These are phyloP conservation scores for Microthyrium microscopicum DNA, from an alignment of 2,329 filamentous ascomycete genomes.

Conservation along the genomic window DNA sequence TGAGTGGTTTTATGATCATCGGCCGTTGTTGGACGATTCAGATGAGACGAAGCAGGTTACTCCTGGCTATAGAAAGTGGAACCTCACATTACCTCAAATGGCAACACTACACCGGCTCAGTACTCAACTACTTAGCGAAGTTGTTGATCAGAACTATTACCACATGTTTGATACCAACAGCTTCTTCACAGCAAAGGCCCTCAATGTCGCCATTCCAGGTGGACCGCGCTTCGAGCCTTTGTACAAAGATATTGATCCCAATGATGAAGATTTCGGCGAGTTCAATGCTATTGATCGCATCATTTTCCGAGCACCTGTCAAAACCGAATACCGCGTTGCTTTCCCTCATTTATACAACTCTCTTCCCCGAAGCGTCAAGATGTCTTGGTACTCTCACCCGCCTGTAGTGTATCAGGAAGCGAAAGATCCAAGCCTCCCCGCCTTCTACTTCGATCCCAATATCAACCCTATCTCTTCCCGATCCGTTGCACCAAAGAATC, in stretches of 20 bases:
- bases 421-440: slow-evolving; percentile 76
- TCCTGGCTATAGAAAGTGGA: slow-evolving; percentile 93
- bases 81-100: slow-evolving; percentile 86
- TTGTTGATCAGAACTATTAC: slow-evolving; percentile 93
- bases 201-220: slow-evolving; percentile 95
- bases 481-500: slow-evolving; percentile 83
- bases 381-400: slow-evolving; percentile 87
- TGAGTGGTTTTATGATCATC: slow-evolving; percentile 96
- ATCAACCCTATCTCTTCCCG: slow-evolving; percentile 96
- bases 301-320: slow-evolving; percentile 88
- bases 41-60: slow-evolving; percentile 92
- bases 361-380: slow-evolving; percentile 78
- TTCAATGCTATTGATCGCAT: slow-evolving; percentile 99
- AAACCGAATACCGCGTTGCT: slow-evolving; percentile 88
- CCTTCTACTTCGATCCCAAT: slow-evolving; percentile 94
- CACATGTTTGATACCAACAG: slow-evolving; percentile 93
- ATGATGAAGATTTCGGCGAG: slow-evolving; percentile 97
- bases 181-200: slow-evolving; percentile 86
- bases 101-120: slow-evolving; percentile 85
- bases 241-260: slow-evolving; percentile 97
- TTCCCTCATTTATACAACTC: slow-evolving; percentile 96
- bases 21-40: slow-evolving; percentile 75
- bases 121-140: slow-evolving; percentile 75
- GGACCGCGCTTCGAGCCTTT: slow-evolving; percentile 91
- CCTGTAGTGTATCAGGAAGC: slow-evolving; percentile 81